Evolutionary conservation across 768 basidiomycete genomes (phyloP), one percentile per base, ranked within the genome.

Genomic region (Rhodotorula diobovata): DNA sequence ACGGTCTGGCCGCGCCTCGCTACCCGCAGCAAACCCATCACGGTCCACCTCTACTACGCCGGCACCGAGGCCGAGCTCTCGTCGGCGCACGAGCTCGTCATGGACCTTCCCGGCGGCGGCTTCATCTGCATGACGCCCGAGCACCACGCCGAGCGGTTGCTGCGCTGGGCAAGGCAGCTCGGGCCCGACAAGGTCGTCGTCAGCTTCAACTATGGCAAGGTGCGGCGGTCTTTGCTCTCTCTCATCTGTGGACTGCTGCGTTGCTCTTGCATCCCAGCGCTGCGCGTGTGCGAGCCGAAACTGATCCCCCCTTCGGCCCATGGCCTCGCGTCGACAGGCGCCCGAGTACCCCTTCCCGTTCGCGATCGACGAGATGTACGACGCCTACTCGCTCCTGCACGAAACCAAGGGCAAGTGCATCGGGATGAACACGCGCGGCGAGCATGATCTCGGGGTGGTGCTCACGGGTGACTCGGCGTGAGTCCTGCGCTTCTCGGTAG

Each of bases 391-490:
- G 41, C 83, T 90, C 15, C 82, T 99, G 32, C 85, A 89, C 30
- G 89, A 91, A 79, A 89, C 90, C 25, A 87, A 83, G 70, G 96
- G 94, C 16, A 81, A 84, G 60, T 82, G 87, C 32, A 86, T 99
- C 64, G 95, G 95, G 10, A 92, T 98, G 87, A 88, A 88, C 73
- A 14, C 15, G 18, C 9, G 1, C 23, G 66, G 66, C 8, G n/a
- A 59, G 23, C 41, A 59, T 32, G 61, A 63, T 2, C 61, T 71
- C 20, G 50, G 43, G 48, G 83, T 93, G 39, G 86, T 97, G 67
- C 77, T 96, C 60, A 86, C 88, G 10, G 94, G 95, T 4, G 96
- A 99, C 81, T 98, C 95, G n/a, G 96, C 96, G 94, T 96, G 80
- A 83, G 93, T 85, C 18, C 7, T 25, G 3, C n/a, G 8, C 6